Percentiles rank a stretch among this genome's conserved stretches.
Conservation (phyloP, 176 grass and related monocot species). For the Pharus latifolius region DNA sequence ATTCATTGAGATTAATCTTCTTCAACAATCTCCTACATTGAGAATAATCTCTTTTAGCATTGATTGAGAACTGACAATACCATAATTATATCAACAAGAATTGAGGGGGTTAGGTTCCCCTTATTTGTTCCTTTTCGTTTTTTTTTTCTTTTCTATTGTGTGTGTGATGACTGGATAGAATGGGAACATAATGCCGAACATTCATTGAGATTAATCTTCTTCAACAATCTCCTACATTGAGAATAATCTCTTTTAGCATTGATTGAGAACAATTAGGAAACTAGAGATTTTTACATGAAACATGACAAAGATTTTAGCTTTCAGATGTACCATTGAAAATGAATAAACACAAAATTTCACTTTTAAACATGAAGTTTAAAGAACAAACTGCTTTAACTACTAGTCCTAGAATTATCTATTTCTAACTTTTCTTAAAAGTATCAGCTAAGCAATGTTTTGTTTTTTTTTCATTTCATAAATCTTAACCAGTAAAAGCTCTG, state of each 20-base stretch:
- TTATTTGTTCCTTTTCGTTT: neutral
- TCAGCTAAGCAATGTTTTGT: neutral
- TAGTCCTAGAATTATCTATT: no score
- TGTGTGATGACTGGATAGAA: no score
- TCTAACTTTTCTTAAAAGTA: no score
- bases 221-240: neutral
- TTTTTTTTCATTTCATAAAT: neutral
- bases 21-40: neutral
- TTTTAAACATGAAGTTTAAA: no score
- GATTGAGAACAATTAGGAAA: no score
- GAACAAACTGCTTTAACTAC: no score
- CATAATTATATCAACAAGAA: neutral
- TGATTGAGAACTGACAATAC: neutral
- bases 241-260: neutral
- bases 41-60: neutral
- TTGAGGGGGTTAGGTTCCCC: neutral
- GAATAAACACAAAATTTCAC: no score
- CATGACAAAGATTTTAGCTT: no score
- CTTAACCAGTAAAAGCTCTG: neutral
- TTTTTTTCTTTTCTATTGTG: neutral
- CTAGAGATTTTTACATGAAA: no score
- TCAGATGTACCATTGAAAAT: no score
- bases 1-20: neutral
- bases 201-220: neutral
- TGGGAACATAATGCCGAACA: no score